Evolutionary conservation across 805 yeast genomes (phyloP).

Genomic region (Wickerhamiella azyma): DNA sequence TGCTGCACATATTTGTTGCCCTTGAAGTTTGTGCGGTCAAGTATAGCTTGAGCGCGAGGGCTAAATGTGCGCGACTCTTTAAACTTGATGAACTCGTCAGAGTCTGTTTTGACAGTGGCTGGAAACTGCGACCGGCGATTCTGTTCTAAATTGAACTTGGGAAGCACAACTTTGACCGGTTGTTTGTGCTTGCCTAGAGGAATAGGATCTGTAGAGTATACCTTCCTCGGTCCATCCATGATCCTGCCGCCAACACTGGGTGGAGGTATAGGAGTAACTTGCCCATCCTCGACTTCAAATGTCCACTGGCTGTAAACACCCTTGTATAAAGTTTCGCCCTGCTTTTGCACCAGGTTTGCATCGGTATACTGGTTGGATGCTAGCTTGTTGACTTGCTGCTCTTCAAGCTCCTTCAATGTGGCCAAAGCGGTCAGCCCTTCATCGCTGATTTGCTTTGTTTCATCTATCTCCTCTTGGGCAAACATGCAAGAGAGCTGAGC

Average conservation of each 20-base stretch:
- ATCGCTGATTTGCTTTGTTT: neutral
- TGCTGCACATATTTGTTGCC: neutral
- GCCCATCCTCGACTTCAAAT: neutral
- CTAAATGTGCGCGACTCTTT: neutral
- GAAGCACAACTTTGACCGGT: too few relatives aligned
- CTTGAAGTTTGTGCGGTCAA: neutral
- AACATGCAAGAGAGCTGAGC: neutral
- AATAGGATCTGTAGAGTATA: neutral
- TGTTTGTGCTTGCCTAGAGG: neutral
- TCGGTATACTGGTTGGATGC: neutral
- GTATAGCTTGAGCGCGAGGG: neutral
- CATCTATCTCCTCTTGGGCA: neutral
- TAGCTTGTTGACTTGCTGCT: neutral
- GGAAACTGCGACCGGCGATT: neutral
- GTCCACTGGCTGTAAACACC: neutral
- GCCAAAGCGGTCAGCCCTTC: neutral
- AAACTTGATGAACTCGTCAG: neutral
- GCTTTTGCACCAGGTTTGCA: neutral
- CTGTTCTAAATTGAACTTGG: too few relatives aligned
- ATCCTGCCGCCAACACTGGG: neutral
- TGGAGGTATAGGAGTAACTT: neutral
- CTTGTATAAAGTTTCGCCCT: neutral
- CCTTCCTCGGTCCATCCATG: neutral
- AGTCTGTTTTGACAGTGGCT: neutral
- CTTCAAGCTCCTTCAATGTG: neutral